Conservation (phyloP, 441 rosid species). For the Euphorbia celastroides region DNA sequence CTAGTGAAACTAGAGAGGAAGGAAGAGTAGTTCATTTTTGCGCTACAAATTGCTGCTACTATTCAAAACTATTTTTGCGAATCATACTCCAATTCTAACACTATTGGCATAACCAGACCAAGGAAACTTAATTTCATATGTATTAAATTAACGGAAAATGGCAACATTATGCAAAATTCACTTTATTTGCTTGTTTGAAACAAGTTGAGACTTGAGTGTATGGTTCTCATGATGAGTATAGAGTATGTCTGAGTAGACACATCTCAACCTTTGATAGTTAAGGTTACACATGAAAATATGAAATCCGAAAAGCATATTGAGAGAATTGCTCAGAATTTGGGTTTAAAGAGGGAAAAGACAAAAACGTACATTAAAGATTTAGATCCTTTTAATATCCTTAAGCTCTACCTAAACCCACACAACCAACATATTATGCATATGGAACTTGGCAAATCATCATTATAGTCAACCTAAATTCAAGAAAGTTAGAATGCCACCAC, state of each 20-base stretch:
- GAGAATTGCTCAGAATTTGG: neutral
- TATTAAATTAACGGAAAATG: neutral
- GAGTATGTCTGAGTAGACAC: neutral
- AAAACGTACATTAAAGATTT: neutral
- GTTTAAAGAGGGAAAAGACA: too few relatives aligned
- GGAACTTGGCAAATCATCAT: neutral
- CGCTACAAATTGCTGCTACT: neutral
- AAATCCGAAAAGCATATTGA: neutral
- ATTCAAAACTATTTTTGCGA: neutral
- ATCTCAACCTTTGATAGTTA: neutral
- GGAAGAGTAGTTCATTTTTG: neutral
- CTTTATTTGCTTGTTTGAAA: neutral
- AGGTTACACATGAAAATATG: neutral
- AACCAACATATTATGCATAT: neutral
- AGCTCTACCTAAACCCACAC: neutral
- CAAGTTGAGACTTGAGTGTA: neutral
- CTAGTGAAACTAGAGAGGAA: neutral
- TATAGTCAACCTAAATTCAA: neutral
- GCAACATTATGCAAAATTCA: neutral
- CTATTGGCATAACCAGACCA: neutral
- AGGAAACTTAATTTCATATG: neutral
- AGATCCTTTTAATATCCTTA: constrained; percentile 1
- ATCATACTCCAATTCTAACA: neutral
- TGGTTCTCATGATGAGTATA: neutral
- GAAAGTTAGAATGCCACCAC: neutral